Evolutionary conservation across 345 rosid species (phyloP).

Genomic region (Punica granatum): DNA sequence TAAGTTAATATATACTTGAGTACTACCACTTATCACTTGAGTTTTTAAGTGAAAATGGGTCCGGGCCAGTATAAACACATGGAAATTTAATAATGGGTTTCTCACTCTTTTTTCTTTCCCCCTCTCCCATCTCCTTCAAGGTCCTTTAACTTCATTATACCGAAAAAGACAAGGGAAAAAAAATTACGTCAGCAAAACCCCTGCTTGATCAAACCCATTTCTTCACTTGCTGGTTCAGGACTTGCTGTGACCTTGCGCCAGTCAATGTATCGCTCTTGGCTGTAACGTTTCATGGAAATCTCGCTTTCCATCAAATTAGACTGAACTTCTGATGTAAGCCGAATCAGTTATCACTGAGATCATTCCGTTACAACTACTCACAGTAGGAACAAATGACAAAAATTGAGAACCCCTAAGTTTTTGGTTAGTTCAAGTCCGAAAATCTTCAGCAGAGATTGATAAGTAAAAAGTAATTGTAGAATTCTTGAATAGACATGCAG

Average conservation of each 20-base stretch:
- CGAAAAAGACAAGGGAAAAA: no score
- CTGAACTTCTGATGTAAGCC: not conserved
- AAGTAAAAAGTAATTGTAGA: not conserved
- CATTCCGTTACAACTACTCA: not conserved
- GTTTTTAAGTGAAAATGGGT: no score
- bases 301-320: not conserved
- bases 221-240: not conserved
- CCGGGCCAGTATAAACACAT: no score
- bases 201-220: not conserved
- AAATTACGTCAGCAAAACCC: no score
- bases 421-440: not conserved
- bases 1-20: no score
- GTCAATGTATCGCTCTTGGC: no score
- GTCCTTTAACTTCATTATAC: no score
- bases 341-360: not conserved
- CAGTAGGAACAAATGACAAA: not conserved
- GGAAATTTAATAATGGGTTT: no score
- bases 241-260: not conserved
- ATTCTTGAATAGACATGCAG: not conserved
- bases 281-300: no score
- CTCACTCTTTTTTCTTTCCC: no score
- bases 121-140: no score
- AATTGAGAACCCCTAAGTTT: not conserved
- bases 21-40: no score
- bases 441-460: not conserved